Base-by-base conservation (phyloP, 768 basidiomycete genomes). In the Phanerochaete sordida region DNA sequence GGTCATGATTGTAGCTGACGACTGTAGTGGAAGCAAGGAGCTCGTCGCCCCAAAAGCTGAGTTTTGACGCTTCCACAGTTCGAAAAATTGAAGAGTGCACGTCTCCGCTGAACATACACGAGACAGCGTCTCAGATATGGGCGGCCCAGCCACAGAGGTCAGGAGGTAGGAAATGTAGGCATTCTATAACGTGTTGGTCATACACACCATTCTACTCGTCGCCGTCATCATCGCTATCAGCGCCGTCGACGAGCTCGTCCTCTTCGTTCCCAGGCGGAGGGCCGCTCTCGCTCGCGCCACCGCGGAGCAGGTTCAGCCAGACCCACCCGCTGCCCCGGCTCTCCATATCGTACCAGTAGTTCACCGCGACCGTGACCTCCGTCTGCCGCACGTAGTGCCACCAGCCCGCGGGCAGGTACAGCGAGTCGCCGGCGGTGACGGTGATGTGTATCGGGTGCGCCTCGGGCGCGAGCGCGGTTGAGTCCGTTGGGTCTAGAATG, bases 321-420 rank as follows among this genome's bases (percentile, higher is more conserved):
- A 88, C 79, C 90, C 90, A 93, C 7, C 80, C 73, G 75, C 82
- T 81, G 15, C 91, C 90, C 57, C 79, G 74, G 70, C 87, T 81
- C 69, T 92, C 88, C 64, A 88, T 80, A 66, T 95, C 92, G 69
- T 91, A 93, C 92, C 92, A 95, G 86, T 90, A 93, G 67, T 95
- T 95, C 23, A 91, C 66, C 1, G 91, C 90, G 60, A 93, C 83
- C 24, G 78, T 75, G 60, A 79, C 76, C 3, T 79, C 81, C 3
- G 81, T 76, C 69, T 97, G 95, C 43, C 84, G 79, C 35, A 96
- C 93, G 67, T 91, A 83, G 70, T 96, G 95, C 88, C 90, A 96
- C 95, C 95, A 97, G 0, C 92, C 88, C 4, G 88, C 83, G n/a
- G 95, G 95, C 21, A 97, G 83, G 72, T 93, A 96, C 21, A 97